A percentile compares a stretch with the other conserved stretches of the same genome.
Conservation (phyloP, 1,139 yeast genomes). For the Candida tropicalis region DNA sequence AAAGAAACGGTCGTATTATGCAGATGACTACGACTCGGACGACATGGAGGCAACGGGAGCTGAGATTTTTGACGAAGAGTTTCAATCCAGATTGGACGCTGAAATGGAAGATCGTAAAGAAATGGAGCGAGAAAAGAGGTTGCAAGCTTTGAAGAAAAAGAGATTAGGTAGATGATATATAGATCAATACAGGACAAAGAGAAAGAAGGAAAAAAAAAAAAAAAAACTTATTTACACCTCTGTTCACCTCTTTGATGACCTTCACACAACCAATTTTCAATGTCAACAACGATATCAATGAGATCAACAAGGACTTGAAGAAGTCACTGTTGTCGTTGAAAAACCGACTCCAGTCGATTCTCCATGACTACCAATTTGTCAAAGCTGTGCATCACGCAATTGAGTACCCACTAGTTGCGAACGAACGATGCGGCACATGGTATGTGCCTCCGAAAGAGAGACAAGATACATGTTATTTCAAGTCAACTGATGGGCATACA, state of each 20-base stretch:
- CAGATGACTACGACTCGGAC: constrained; percentile 59
- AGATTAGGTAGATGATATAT: constrained; percentile 14
- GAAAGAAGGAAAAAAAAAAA: constrained; percentile 2
- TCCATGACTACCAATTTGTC: constrained; percentile 53
- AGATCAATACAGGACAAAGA: background rate
- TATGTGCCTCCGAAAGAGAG: constrained; percentile 46
- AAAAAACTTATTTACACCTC: background rate
- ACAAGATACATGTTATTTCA: constrained; percentile 62
- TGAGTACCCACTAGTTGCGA: constrained; percentile 56
- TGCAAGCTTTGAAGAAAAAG: constrained; percentile 35
- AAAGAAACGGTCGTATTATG: constrained; percentile 46
- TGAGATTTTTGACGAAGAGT: constrained; percentile 83
- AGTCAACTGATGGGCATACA: constrained; percentile 89
- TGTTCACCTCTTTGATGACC: constrained; percentile 1
- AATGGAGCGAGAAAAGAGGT: constrained; percentile 55
- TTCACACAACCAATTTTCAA: constrained; percentile 15
- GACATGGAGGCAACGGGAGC: constrained; percentile 96
- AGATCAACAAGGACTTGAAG: constrained; percentile 40
- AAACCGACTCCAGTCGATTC: constrained; percentile 72
- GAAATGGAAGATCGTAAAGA: constrained; percentile 68
- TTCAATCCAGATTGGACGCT: constrained; percentile 59
- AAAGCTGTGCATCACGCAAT: constrained; percentile 17
- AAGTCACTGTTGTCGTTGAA: constrained; percentile 58
- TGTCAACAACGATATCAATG: constrained; percentile 22
- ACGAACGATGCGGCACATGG: constrained; percentile 91